These are phyloP conservation scores for Biscogniauxia marginata DNA, from an alignment of 2,329 filamentous ascomycete species.

Conservation along the genomic window DNA sequence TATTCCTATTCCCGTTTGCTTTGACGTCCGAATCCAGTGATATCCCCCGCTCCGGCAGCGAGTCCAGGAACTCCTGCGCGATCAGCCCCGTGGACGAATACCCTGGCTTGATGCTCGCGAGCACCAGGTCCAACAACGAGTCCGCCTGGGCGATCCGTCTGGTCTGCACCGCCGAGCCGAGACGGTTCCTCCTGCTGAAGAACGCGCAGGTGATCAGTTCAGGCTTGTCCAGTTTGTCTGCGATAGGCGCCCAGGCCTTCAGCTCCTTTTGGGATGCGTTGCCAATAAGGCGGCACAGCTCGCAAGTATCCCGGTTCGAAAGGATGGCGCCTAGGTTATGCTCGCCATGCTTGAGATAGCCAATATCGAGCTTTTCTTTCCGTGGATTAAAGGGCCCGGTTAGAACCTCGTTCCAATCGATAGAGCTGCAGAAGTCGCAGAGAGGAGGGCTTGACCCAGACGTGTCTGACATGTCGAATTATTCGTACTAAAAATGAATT, in stretches of 20 bases:
- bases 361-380: background rate
- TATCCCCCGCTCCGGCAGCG: background rate
- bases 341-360: slow-evolving; percentile 11
- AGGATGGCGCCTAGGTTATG: slow-evolving; percentile 15
- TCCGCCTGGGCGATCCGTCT: slow-evolving; percentile 3
- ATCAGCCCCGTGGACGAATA: background rate
- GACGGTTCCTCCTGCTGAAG: slow-evolving; percentile 13
- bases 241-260: slow-evolving; percentile 17
- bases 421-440: slow-evolving; percentile 15
- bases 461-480: background rate
- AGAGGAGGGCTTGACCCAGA: background rate
- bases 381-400: slow-evolving; percentile 10
- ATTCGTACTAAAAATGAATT: background rate
- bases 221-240: slow-evolving; percentile 10
- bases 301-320: slow-evolving; percentile 7
- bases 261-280: slow-evolving; percentile 3
- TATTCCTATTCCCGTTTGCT: slow-evolving; percentile 2
- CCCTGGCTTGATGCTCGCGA: background rate
- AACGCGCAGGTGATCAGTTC: slow-evolving; percentile 18
- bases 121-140: slow-evolving; percentile 5
- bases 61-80: slow-evolving; percentile 7
- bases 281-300: slow-evolving; percentile 11
- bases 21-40: background rate
- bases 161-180: slow-evolving; percentile 9
- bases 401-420: slow-evolving; percentile 13